These are phyloP conservation scores for Gracilariopsis chorda DNA, from an alignment of 23 red algal genomes.

Conservation along the genomic window DNA sequence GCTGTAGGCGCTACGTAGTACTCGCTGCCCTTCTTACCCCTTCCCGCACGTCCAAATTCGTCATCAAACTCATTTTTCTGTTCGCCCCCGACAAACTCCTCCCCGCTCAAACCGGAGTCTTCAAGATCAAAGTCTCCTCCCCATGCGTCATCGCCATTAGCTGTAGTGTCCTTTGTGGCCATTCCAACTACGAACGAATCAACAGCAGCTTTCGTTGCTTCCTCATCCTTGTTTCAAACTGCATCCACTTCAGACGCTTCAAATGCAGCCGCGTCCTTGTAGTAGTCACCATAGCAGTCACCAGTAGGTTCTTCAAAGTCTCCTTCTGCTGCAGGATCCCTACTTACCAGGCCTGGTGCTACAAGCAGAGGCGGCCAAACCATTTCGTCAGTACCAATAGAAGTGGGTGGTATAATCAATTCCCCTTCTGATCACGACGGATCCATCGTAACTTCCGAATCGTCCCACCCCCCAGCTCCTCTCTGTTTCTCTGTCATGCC, in stretches of 20 bases:
- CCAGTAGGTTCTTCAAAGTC: constrained; percentile 69
- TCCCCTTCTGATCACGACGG: neutral
- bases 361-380: constrained; percentile 60
- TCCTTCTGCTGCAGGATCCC: constrained; percentile 62
- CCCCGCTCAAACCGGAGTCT: neutral
- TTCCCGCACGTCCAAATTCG: neutral
- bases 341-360: constrained; percentile 51
- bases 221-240: constrained; percentile 20
- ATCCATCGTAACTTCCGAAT: neutral
- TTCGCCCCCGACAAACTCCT: neutral
- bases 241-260: constrained; percentile 59
- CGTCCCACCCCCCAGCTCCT: constrained; percentile 7
- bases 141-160: constrained; percentile 44
- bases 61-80: constrained; percentile 20
- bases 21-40: no score
- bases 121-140: constrained; percentile 69
- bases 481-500: constrained; percentile 37
- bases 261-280: constrained; percentile 86
- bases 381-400: constrained; percentile 37
- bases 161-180: constrained; percentile 5
- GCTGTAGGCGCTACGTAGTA: constrained; percentile 72
- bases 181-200: constrained; percentile 70
- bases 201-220: constrained; percentile 12
- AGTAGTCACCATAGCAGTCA: constrained; percentile 80
- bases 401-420: constrained; percentile 55